These are phyloP conservation scores for Cytospora piceicola DNA, from an alignment of 2,329 filamentous ascomycete genomes.

Conservation along the genomic window DNA sequence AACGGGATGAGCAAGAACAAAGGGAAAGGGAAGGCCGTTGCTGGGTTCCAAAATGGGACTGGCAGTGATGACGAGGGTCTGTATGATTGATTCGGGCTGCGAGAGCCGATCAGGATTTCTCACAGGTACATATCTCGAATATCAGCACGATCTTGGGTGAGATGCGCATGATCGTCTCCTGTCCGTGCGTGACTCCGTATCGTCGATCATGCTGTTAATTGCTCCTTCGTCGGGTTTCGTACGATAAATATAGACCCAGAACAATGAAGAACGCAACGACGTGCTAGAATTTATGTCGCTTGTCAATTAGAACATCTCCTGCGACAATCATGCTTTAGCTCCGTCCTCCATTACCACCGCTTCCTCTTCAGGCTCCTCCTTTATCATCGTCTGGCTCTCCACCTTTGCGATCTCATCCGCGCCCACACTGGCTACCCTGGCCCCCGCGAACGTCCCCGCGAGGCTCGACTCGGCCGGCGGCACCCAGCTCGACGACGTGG, in stretches of 20 bases:
- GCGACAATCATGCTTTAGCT: constrained; percentile 31
- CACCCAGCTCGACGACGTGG: constrained; percentile 44
- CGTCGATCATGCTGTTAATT: background rate
- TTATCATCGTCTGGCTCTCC: constrained; percentile 46
- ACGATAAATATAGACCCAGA: background rate
- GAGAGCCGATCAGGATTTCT: background rate
- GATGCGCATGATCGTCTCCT: background rate
- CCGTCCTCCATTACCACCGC: constrained; percentile 40
- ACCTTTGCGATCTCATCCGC: constrained; percentile 45
- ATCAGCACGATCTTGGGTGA: background rate
- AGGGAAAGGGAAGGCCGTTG: constrained; percentile 60
- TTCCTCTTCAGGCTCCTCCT: constrained; percentile 46
- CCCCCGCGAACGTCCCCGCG: constrained; percentile 38
- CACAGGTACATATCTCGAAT: background rate
- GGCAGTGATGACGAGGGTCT: constrained; percentile 61
- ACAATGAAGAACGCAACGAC: background rate
- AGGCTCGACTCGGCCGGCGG: constrained; percentile 36
- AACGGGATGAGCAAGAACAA: constrained; percentile 42
- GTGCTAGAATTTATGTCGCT: background rate
- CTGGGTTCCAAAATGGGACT: constrained; percentile 56
- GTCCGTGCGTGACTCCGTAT: background rate
- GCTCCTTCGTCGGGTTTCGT: background rate
- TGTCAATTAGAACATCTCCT: background rate
- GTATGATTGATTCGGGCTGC: constrained; percentile 48
- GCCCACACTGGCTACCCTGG: constrained; percentile 40